A percentile compares a stretch with the other conserved stretches of the same genome.
Evolutionary conservation across 2,329 filamentous ascomycete species (phyloP).

Genomic region (Chaetomiaceae sp.): DNA sequence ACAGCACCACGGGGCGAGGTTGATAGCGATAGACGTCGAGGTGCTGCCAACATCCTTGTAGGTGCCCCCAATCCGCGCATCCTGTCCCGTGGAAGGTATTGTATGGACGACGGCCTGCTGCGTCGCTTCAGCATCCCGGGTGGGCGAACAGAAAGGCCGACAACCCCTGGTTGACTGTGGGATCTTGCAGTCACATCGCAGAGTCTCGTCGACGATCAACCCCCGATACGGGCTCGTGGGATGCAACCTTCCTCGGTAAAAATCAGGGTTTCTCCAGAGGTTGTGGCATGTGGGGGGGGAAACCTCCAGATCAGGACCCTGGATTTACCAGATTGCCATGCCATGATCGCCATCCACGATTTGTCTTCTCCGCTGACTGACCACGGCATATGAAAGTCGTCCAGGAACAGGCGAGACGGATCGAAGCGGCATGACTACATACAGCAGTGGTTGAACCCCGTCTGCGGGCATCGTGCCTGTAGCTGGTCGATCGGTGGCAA

Average conservation of each 20-base stretch:
- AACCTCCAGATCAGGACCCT: constrained; percentile 3
- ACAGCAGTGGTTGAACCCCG: neutral
- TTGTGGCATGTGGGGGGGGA: constrained; percentile 1
- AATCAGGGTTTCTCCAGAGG: neutral
- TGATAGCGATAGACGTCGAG: constrained; percentile 8
- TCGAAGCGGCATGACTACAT: neutral
- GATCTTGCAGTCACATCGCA: neutral
- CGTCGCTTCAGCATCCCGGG: neutral
- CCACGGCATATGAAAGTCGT: neutral
- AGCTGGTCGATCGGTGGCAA: neutral
- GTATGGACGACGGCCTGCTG: neutral
- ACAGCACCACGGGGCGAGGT: neutral
- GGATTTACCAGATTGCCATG: neutral
- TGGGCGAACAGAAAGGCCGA: neutral
- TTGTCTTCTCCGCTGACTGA: neutral
- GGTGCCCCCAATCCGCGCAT: neutral
- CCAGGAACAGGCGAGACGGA: too few species aligned
- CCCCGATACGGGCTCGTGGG: constrained; percentile 6
- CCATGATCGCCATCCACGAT: constrained; percentile 1
- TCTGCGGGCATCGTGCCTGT: neutral
- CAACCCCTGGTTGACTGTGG: neutral
- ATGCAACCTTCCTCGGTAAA: constrained; percentile 8
- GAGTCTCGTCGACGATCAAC: constrained; percentile 2
- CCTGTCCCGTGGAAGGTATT: too few species aligned
- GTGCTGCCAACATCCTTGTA: constrained; percentile 14